Evolutionary conservation across 2,329 filamentous ascomycete species (phyloP), one percentile per base, ranked within the genome.

Genomic region (Fusarium dimerum): DNA sequence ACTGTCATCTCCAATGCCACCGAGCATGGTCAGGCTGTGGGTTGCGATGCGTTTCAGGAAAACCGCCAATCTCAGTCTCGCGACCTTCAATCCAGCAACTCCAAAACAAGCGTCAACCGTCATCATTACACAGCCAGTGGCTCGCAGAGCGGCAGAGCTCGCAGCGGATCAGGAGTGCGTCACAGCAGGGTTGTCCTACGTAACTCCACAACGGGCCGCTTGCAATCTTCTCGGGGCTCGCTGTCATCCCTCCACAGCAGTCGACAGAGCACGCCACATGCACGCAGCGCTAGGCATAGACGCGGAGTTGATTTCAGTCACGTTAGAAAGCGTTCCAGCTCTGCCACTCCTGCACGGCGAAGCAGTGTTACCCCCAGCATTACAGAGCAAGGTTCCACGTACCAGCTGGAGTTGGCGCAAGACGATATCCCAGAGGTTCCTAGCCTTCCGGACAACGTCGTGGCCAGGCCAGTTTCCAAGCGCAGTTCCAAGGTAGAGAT

Each of bases 11-110:
- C 84, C 11, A 85, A 83, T 49, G 74, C 81, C 12, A 74, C 80
- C n/a, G 79, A 81, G 30, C 75, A 74, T 2, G 79, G 81, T 8
- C 62, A 66, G 17, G 78, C 75, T 9, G 82, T 78, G 0, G 94
- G 88, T 70, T 96, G 96, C 63, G 92, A 96, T 68, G 91, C 92
- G 0, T 96, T 89, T 69, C 84, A 89, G 64, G 84, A 88, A 5
- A 91, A 88, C 3, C 79, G 81, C 7, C 68, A 76, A 45, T 69
- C 71, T 38, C 70, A 75, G 36, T 65, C 68, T 8, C 65, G 62
- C 36, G 68, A 75, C 20, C 73, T 76, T 1, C 78, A 84, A 46
- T 78, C 76, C 8, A 81, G 85, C 54, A 85, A 85, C 62, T 80
- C 86, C 30, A 88, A 84, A 61, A 82, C 92, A 47, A 84, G 84